phyloP scores from a whole-genome alignment of 805 yeast species.

The Ogataea dorogensis region DNA sequence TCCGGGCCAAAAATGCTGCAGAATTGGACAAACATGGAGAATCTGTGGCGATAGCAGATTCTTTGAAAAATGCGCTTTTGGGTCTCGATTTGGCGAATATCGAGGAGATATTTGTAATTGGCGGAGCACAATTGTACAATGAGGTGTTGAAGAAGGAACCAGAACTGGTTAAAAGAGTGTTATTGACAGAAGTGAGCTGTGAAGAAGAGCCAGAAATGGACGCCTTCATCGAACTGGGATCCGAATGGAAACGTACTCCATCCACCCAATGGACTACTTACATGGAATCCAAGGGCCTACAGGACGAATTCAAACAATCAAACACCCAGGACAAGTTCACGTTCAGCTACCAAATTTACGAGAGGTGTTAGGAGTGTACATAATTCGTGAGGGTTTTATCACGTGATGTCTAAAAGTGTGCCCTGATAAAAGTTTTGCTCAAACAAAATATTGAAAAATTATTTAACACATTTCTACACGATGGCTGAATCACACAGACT shows the following conservation, averaged over 20 bases:
- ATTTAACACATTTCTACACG: constrained; percentile 26
- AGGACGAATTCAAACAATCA: constrained; percentile 31
- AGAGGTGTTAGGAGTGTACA: constrained; percentile 7
- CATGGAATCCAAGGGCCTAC: constrained; percentile 38
- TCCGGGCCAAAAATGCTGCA: constrained; percentile 24
- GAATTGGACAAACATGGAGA: constrained; percentile 24
- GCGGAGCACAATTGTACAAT: constrained; percentile 87
- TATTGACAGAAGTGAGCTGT: constrained; percentile 67
- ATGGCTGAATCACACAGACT: constrained; percentile 98
- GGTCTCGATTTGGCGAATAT: constrained; percentile 34
- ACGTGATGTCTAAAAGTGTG: constrained; percentile 5
- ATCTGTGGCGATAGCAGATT: constrained; percentile 33
- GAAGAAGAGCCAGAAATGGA: constrained; percentile 56
- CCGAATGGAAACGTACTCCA: constrained; percentile 38
- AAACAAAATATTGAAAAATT: constrained; percentile 13
- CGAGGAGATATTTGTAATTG: constrained; percentile 76
- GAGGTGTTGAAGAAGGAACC: constrained; percentile 34
- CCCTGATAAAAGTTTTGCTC: constrained; percentile 9
- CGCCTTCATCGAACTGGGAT: constrained; percentile 54
- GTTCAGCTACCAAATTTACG: constrained; percentile 27
- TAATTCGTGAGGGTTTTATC: constrained; percentile 6
- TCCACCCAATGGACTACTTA: constrained; percentile 36
- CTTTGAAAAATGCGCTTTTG: constrained; percentile 44
- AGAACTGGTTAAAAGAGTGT: constrained; percentile 48
- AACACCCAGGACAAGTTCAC: constrained; percentile 40